Conservation (phyloP, 2,329 filamentous ascomycete genomes). For the Sclerotiophoma versabilis region DNA sequence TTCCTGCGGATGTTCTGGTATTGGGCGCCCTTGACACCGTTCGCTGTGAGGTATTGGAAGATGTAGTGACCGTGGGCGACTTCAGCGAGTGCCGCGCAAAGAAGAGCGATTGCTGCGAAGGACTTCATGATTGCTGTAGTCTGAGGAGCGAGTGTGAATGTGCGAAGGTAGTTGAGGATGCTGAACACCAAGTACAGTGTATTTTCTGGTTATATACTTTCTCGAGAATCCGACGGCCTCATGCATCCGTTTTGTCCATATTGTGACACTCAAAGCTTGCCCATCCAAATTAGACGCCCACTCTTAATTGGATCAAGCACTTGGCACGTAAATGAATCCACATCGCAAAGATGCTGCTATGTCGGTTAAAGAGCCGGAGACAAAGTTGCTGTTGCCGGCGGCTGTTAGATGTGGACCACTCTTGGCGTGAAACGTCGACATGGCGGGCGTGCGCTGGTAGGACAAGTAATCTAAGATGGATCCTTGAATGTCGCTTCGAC, state of each 20-base stretch:
- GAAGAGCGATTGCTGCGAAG: slow-evolving; percentile 40
- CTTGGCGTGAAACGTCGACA: slow-evolving; percentile 24
- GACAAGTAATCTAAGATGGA: slow-evolving; percentile 34
- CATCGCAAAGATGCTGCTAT: slow-evolving; percentile 25
- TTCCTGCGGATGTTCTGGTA: slow-evolving; percentile 49
- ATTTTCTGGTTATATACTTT: slow-evolving; percentile 34
- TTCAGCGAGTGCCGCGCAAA: slow-evolving; percentile 43
- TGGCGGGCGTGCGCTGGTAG: slow-evolving; percentile 20
- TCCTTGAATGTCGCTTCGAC: slow-evolving; percentile 22
- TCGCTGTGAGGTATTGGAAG: slow-evolving; percentile 48
- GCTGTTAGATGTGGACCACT: slow-evolving; percentile 22
- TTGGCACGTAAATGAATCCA: slow-evolving; percentile 36
- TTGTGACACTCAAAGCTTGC: slow-evolving; percentile 25
- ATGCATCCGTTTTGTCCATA: slow-evolving; percentile 27
- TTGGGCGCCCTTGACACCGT: slow-evolving; percentile 42
- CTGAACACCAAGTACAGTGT: slow-evolving; percentile 6
- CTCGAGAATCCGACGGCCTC: slow-evolving; percentile 2
- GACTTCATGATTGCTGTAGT: slow-evolving; percentile 40
- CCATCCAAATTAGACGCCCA: slow-evolving; percentile 21
- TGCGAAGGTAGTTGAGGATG: slow-evolving; percentile 9
- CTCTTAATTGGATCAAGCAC: slow-evolving; percentile 33
- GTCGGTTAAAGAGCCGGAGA: slow-evolving; percentile 30
- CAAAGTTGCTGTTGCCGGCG: slow-evolving; percentile 28
- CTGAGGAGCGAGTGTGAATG: slow-evolving; percentile 6
- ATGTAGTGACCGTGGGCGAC: slow-evolving; percentile 50